Conservation (phyloP, 148 eudicot genomes). For the Chenopodium quinoa region DNA sequence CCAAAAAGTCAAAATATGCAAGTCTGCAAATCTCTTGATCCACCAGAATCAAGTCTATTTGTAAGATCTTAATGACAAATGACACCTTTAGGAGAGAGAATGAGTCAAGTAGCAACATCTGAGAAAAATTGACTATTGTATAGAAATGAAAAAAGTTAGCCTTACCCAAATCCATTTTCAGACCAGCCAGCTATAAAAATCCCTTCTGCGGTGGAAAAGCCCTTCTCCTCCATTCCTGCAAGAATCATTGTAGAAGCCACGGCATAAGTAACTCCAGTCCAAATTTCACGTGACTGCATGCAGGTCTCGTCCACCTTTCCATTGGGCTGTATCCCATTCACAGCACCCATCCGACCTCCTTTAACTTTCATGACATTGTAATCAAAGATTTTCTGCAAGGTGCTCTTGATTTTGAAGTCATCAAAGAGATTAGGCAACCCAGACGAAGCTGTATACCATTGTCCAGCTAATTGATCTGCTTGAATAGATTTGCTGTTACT, state of each 20-base stretch:
- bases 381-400: conserved; percentile 75
- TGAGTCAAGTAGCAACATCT: neutral
- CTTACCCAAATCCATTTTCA: conserved; percentile 96
- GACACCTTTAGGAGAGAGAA: neutral
- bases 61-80: neutral
- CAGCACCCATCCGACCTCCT: conserved; percentile 97
- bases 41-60: neutral
- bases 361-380: conserved; percentile 89
- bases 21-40: neutral
- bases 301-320: conserved; percentile 97
- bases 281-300: conserved; percentile 98
- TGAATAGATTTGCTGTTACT: conserved; percentile 94
- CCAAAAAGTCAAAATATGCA: neutral
- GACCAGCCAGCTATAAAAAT: conserved; percentile 96
- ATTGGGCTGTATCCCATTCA: conserved; percentile 89
- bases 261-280: conserved; percentile 94
- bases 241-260: conserved; percentile 91
- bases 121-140: neutral
- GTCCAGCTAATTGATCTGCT: conserved; percentile 96
- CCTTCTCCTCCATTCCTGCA: conserved; percentile 94
- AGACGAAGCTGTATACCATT: conserved; percentile 93
- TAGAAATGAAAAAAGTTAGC: neutral
- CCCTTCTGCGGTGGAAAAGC: conserved; percentile 87
- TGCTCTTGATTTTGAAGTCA: conserved; percentile 61
- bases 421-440: conserved; percentile 87